Conservation (phyloP, 768 basidiomycete genomes). For the Mycena rebaudengoi region DNA sequence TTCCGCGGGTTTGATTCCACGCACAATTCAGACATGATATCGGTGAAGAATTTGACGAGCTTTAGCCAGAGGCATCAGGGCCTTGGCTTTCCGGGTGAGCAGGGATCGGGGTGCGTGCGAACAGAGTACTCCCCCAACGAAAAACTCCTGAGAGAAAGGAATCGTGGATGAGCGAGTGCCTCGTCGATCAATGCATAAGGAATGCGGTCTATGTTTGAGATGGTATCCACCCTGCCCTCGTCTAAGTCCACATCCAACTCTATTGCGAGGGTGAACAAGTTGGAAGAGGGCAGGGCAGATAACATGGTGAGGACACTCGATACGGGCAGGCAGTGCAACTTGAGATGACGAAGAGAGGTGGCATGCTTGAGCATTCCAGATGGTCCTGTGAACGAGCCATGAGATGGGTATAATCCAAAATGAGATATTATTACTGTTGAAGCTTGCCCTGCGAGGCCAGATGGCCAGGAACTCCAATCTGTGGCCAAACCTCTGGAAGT, state of each 20-base stretch:
- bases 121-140: neutral
- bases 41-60: constrained; percentile 9
- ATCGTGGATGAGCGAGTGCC: constrained; percentile 2
- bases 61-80: constrained; percentile 13
- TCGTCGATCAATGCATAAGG: constrained; percentile 3
- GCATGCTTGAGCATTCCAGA: neutral
- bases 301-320: neutral
- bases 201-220: neutral
- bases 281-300: neutral
- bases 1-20: neutral
- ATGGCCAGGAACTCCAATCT: neutral
- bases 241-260: neutral
- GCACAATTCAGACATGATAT: constrained; percentile 2
- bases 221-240: neutral
- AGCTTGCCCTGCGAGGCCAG: neutral
- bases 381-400: neutral
- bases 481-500: neutral
- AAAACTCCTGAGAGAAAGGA: neutral
- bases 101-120: neutral
- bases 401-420: neutral
- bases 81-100: constrained; percentile 9
- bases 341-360: neutral
- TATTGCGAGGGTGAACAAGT: constrained; percentile 2
- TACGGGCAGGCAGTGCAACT: neutral
- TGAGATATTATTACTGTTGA: neutral